Evolutionary conservation across 352 stramenopile species (phyloP), one percentile per base, ranked within the genome.

Genomic region (Phytophthora pini): DNA sequence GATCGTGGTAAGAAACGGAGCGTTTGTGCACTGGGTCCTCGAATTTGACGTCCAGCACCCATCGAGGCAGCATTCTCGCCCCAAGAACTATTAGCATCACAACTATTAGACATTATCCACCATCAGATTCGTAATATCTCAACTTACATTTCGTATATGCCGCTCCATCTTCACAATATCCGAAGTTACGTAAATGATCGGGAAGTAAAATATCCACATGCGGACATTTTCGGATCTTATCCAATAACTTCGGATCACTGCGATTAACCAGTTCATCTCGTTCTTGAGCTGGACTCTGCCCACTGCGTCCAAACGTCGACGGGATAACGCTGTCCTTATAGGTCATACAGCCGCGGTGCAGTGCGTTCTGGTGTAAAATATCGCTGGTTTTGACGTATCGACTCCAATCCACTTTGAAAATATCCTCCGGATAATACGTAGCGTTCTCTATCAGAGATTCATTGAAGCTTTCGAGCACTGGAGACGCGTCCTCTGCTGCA

Each of bases 141-240:
- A 13, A 49, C 75, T 27, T 65, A 90, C 82, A 88, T 58, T 89
- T 89, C 32, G 72, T 63, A 56, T 91, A 93, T 2, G 67, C 80
- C 26, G 77, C 69, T 0, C 69, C 77, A 62, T 93, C 84, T 63
- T 93, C 84, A 64, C 84, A 93, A 56, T 93, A 92, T 5, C 84
- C 84, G 38, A 86, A 76, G 56, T 65, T 71, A 13, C 81, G 72
- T 40, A 92, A 66, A 15, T 69, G 70, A 36, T 50, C n/a, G 0
- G 84, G 79, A 12, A 89, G 55, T 59, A 87, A 83, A 49, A 92
- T 66, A 41, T 92, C 83, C 32, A 92, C 67, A 36, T 87, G 79
- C 0, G 79, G 74, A 31, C 83, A 93, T 29, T 79, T 46, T 12
- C 69, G 61, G 13, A 92, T 61, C 41, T 76, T 71, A 3, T 79